A percentile compares a stretch with the other conserved stretches of the same genome.
phyloP scores from a whole-genome alignment of 179 eudicot species.

The Beta corolliflora region DNA sequence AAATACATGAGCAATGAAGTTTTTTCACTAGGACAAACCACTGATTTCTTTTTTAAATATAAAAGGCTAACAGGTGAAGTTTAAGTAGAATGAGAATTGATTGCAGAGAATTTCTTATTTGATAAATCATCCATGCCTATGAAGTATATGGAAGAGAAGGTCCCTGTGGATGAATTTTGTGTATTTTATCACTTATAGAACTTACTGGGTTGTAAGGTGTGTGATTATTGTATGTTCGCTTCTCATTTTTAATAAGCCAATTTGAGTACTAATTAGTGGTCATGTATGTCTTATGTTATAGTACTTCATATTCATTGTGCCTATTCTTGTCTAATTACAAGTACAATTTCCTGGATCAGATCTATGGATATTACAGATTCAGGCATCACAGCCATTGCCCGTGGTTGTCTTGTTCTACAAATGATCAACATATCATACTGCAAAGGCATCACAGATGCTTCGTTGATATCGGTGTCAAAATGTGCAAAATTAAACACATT shows the following conservation, averaged over 20 bases:
- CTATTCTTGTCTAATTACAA: constrained; percentile 5
- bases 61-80: not conserved
- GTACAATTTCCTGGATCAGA: constrained; percentile 42
- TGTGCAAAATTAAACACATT: constrained; percentile 69
- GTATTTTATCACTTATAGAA: not conserved
- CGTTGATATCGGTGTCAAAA: constrained; percentile 71
- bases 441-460: constrained; percentile 56
- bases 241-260: not conserved
- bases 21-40: not conserved
- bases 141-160: not conserved
- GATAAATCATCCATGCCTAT: not conserved
- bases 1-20: not conserved
- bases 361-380: constrained; percentile 72
- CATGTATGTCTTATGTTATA: not conserved
- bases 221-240: not conserved
- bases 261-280: not conserved
- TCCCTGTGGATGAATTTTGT: not conserved
- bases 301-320: not conserved
- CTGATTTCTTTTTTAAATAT: not conserved
- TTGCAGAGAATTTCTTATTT: not conserved
- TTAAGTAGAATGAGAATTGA: not conserved
- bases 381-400: constrained; percentile 67
- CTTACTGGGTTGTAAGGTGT: not conserved
- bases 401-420: constrained; percentile 69
- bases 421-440: constrained; percentile 79